These are phyloP conservation scores for Euryodendron excelsum DNA, from an alignment of 148 eudicot genomes.

Conservation along the genomic window DNA sequence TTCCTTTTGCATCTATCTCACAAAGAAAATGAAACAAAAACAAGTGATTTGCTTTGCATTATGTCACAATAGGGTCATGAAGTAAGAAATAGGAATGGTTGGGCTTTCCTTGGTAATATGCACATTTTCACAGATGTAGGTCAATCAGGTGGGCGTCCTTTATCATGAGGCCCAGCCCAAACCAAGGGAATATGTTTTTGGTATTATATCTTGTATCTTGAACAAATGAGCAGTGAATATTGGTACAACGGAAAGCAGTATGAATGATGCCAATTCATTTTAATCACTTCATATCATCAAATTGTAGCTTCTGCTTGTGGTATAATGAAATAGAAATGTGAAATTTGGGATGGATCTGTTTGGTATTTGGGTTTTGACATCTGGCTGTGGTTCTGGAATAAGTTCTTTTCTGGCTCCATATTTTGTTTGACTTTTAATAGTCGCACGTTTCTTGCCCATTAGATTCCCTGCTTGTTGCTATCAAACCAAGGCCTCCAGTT, in stretches of 20 bases:
- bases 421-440: not conserved
- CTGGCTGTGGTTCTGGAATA: not conserved
- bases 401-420: not conserved
- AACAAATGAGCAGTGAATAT: not conserved
- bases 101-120: too few species aligned
- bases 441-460: constrained; percentile 18
- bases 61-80: too few species aligned
- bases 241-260: not conserved
- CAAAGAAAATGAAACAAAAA: too few species aligned
- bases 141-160: too few species aligned
- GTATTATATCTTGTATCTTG: too few species aligned
- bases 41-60: too few species aligned
- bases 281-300: not conserved
- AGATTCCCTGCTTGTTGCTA: constrained; percentile 77
- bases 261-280: not conserved
- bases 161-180: too few species aligned
- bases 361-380: not conserved
- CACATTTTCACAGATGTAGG: too few species aligned
- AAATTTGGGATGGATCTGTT: not conserved
- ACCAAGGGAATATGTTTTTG: too few species aligned
- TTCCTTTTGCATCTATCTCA: too few species aligned
- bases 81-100: too few species aligned
- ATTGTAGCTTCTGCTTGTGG: not conserved
- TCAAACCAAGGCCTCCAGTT: constrained; percentile 76
- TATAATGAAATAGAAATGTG: not conserved